These are phyloP conservation scores for Calonectria pseudoturangicola DNA, from an alignment of 2,329 filamentous ascomycete species.

Conservation along the genomic window DNA sequence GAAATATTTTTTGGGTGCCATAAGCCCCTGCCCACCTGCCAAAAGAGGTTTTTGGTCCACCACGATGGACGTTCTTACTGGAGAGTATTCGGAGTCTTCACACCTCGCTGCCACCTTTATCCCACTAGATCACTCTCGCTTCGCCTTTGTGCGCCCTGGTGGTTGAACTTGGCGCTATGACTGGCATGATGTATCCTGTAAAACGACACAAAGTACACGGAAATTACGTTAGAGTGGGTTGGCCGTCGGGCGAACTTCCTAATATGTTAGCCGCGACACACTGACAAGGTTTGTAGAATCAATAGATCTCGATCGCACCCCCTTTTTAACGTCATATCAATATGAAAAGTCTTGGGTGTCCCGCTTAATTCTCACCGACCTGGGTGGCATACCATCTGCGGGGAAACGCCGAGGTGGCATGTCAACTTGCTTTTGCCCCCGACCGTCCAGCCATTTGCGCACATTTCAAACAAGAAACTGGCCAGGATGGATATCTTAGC, in stretches of 20 bases:
- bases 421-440: background rate
- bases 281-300: background rate
- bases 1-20: background rate
- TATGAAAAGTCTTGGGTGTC: slow-evolving; percentile 3
- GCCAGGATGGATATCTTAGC: background rate
- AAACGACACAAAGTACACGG: background rate
- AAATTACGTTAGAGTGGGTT: slow-evolving; percentile 1
- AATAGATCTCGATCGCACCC: slow-evolving; percentile 9
- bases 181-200: background rate
- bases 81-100: slow-evolving; percentile 5
- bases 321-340: background rate
- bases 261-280: background rate
- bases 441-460: background rate
- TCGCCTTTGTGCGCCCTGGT: background rate
- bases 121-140: slow-evolving; percentile 17
- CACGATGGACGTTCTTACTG: background rate
- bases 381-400: background rate
- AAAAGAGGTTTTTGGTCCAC: background rate
- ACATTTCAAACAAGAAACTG: slow-evolving; percentile 16
- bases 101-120: slow-evolving; percentile 39
- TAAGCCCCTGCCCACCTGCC: background rate
- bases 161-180: too few species aligned
- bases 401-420: background rate
- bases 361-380: background rate
- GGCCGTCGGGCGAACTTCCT: background rate